Conservation (phyloP, 1,139 yeast species). For the Pichia sp. region DNA sequence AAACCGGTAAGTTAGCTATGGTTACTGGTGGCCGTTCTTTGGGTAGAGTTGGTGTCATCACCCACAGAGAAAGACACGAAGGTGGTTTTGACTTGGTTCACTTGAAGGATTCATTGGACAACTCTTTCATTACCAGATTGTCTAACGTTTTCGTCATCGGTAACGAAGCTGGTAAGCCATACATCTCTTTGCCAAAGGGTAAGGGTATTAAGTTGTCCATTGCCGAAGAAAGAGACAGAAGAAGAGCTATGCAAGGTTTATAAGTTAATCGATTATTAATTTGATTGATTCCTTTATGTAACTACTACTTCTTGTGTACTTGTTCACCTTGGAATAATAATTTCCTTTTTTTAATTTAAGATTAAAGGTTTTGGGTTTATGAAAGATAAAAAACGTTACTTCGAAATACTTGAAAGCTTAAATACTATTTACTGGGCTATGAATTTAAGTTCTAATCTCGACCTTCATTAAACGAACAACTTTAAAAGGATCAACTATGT, state of each 20-base stretch:
- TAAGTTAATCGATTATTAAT: constrained; percentile 21
- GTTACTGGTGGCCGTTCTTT: constrained; percentile 99
- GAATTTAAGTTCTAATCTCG: background rate
- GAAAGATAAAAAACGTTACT: background rate
- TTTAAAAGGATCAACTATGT: background rate
- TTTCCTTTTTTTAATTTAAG: constrained; percentile 13
- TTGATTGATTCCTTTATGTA: constrained; percentile 1
- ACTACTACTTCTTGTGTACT: constrained; percentile 11
- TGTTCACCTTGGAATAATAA: constrained; percentile 8
- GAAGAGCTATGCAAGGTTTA: constrained; percentile 67
- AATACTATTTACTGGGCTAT: background rate
- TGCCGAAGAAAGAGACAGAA: constrained; percentile 99
- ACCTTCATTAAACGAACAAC: too few relatives aligned
- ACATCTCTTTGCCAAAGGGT: constrained; percentile 98
- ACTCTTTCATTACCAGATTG: constrained; percentile 98
- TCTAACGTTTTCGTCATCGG: constrained; percentile 96
- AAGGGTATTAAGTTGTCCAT: constrained; percentile 98
- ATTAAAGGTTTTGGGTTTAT: constrained; percentile 13
- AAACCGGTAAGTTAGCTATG: constrained; percentile 93
- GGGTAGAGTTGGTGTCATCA: constrained; percentile 99
- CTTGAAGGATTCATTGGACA: constrained; percentile 95
- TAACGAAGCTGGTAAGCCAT: constrained; percentile 90
- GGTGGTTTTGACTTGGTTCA: constrained; percentile 99
- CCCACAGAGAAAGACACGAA: constrained; percentile 98
- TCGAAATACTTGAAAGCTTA: background rate